phyloP scores from a whole-genome alignment of 2,329 filamentous ascomycete species.

The Cordyceps pruinosa region DNA sequence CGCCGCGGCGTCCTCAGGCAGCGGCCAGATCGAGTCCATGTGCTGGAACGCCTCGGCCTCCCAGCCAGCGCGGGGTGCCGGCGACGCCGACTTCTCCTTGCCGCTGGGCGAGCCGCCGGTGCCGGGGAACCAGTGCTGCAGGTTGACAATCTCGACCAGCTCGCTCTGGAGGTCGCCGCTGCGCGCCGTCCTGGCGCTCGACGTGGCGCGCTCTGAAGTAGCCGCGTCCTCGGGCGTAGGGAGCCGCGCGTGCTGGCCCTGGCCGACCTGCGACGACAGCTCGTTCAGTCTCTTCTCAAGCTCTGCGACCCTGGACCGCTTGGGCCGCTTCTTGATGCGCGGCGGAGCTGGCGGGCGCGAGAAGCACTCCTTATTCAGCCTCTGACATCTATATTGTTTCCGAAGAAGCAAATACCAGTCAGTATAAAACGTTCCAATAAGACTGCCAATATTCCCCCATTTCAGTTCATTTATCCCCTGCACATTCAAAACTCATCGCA shows the following conservation, averaged over 20 bases:
- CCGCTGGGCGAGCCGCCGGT: not conserved
- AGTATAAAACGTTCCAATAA: no score
- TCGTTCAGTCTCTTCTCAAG: slow-evolving; percentile 44
- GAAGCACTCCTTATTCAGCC: slow-evolving; percentile 40
- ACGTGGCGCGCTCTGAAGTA: not conserved
- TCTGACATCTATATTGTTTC: slow-evolving; percentile 34
- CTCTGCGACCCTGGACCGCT: slow-evolving; percentile 43
- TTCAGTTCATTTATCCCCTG: not conserved
- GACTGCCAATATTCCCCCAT: no score
- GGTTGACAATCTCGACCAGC: slow-evolving; percentile 17
- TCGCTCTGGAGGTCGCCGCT: slow-evolving; percentile 10
- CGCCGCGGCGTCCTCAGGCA: slow-evolving; percentile 32
- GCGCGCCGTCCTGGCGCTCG: slow-evolving; percentile 7
- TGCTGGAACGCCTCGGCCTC: slow-evolving; percentile 17
- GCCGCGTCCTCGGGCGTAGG: slow-evolving; percentile 11
- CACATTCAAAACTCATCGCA: not conserved
- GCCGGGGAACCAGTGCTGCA: slow-evolving; percentile 31
- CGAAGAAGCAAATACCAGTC: not conserved
- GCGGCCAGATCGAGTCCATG: slow-evolving; percentile 34
- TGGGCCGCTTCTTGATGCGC: slow-evolving; percentile 39
- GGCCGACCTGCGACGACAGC: slow-evolving; percentile 33
- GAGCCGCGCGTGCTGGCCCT: slow-evolving; percentile 13
- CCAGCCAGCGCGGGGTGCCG: slow-evolving; percentile 12
- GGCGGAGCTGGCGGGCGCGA: slow-evolving; percentile 42
- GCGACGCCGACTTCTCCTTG: slow-evolving; percentile 1